A percentile compares a stretch with the other conserved stretches of the same genome.
phyloP scores from a whole-genome alignment of 2,329 filamentous ascomycete species.

The Drechmeria coniospora region DNA sequence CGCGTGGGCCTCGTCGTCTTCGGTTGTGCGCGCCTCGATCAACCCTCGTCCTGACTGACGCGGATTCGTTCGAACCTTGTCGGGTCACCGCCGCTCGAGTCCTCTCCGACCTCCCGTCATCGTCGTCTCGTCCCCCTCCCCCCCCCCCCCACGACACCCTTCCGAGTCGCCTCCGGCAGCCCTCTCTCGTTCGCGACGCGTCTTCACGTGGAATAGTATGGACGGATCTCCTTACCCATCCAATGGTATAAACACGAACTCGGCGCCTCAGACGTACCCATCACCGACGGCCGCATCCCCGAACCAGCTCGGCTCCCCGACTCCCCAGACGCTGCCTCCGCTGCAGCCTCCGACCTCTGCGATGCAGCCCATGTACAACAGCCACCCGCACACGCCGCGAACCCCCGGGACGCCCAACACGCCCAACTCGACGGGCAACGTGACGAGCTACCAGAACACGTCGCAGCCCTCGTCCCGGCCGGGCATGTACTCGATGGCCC shows the following conservation, averaged over 20 bases:
- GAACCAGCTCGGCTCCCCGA: constrained; percentile 32
- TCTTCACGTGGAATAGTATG: constrained; percentile 31
- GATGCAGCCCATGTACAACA: constrained; percentile 35
- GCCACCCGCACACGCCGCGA: constrained; percentile 45
- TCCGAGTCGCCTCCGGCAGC: constrained; percentile 2
- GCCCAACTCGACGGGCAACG: constrained; percentile 36
- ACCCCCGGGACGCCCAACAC: constrained; percentile 49
- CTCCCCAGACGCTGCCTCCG: constrained; percentile 40
- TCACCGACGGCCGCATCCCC: constrained; percentile 35
- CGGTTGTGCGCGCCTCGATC: constrained; percentile 3
- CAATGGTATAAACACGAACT: constrained; percentile 40
- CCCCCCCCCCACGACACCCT: neutral
- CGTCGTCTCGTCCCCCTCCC: neutral
- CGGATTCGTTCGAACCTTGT: constrained; percentile 1
- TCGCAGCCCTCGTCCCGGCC: constrained; percentile 31
- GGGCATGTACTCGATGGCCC: constrained; percentile 38
- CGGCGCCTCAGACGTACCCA: constrained; percentile 32
- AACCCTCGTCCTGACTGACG: constrained; percentile 1
- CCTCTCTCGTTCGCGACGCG: constrained; percentile 14
- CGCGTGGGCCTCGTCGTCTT: constrained; percentile 10
- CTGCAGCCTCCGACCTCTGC: constrained; percentile 30
- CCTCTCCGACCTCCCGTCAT: neutral
- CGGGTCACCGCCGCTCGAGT: constrained; percentile 1
- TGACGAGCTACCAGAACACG: constrained; percentile 37
- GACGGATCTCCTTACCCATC: constrained; percentile 38